Evolutionary conservation across 129 eudicot genomes (phyloP).

Genomic region (Lactuca saligna): DNA sequence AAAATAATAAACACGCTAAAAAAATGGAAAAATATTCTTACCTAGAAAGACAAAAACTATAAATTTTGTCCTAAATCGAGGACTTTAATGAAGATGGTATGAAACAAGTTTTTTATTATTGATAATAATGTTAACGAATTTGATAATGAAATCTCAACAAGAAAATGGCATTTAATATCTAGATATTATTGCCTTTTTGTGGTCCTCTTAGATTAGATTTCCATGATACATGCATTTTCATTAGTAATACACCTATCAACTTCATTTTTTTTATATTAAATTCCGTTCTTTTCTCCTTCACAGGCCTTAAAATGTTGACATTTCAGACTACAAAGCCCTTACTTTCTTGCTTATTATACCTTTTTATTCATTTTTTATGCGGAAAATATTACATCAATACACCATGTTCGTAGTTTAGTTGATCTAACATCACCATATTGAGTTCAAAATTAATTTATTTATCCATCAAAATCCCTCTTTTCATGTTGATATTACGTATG

Average conservation of each 20-base stretch:
- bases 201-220: slow-evolving; percentile 21
- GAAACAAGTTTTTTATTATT: neutral
- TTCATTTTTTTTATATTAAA: slow-evolving; percentile 13
- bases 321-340: neutral
- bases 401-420: neutral
- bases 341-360: neutral
- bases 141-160: slow-evolving; percentile 18
- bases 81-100: neutral
- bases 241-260: neutral
- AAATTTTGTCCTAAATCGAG: neutral
- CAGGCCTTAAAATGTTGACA: neutral
- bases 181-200: neutral
- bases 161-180: slow-evolving; percentile 5
- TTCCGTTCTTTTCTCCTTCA: slow-evolving; percentile 17
- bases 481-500: neutral
- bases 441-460: neutral
- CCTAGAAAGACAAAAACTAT: neutral
- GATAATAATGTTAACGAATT: slow-evolving; percentile 17
- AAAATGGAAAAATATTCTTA: neutral
- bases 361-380: neutral
- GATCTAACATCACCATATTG: neutral
- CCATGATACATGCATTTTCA: neutral
- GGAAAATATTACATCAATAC: neutral
- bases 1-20: neutral
- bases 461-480: neutral